Base-by-base conservation (phyloP, 179 eudicot species). In the Heliamphora pulchella region DNA sequence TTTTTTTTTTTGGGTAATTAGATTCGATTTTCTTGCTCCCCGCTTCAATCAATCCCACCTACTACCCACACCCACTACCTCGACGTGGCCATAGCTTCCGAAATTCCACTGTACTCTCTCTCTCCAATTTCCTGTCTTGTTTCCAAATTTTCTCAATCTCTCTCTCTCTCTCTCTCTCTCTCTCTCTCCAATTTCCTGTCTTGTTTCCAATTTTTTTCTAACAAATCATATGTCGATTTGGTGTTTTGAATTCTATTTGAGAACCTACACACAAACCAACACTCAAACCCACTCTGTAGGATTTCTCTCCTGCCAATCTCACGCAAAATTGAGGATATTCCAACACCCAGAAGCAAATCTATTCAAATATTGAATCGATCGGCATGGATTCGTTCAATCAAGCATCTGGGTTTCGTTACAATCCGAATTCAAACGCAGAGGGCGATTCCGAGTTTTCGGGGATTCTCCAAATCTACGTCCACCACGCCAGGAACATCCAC, bases 401-500 rank as follows among this genome's bases (percentile, higher is more conserved):
- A 80, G 58, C 86, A 5, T 53, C 87, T 17, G 77, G 85, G 51
- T 91, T 86, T 85, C 76, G 81, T 41, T 93, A 84, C 80, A 86
- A 84, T 79, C 84, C 80, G 4, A 80, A 64, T 71, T 71, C 84
- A 0, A 13, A 84, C 72, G 53, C 81, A 17, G 87, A 86, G n/a
- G 81, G 78, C 15, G 85, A 85, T 0, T 14, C 78, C 59, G 86
- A 84, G 44, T 85, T 87, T n/a, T 84, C 91, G 2, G 94, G 91
- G 64, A 75, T 84, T 44, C 87, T 92, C 41, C 89, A 92, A 72
- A 85, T 92, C 84, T 89, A 86, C 62, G 90, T 91, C 50, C 94
- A 92, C 54, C 89, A 92, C 84, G 97, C 97, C 76, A 84, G 94
- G 74, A 91, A 91, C 83, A 88, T 92, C 61, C 95, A 92, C 86